Evolutionary conservation across 306 rosid species (phyloP), one percentile per base, ranked within the genome.

Genomic region (Trifolium repens): DNA sequence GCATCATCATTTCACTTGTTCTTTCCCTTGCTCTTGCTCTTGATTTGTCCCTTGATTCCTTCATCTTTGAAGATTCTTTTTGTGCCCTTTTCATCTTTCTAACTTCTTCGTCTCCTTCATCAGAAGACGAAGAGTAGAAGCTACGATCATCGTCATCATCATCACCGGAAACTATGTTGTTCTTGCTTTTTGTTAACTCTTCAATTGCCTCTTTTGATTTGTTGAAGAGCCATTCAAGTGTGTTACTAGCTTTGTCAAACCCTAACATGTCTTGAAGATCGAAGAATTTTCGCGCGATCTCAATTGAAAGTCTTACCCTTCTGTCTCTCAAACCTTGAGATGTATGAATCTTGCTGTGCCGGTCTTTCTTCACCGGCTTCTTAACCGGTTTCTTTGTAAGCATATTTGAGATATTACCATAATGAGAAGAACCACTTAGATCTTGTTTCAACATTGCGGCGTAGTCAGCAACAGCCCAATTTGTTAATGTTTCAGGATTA

Each of bases 211-310:
- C 82, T 62, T 78, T 84, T 5, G 98, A 90, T 80, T 89, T 89
- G 4, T 65, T 80, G 71, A 87, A 84, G 50, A 93, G 89, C 98
- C 98, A 93, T 15, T 93, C 98, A 7, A 93, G 86, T 73, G 98
- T 93, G 74, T 84, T 84, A 75, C 98, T 93, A 6, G 98, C 97
- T 77, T 87, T 93, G 86, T 93, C 97, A 77, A 88, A 88, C 84
- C 97, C 98, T 86, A 93, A 73, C 91, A 84, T 83, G 85, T 93
- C 98, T 76, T 93, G 98, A 67, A 93, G 97, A 81, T 91, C 93
- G 13, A 93, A 93, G 89, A 93, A 93, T 85, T 89, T 86, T 5
- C 93, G 72, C 8, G 98, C 90, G 0, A 91, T 88, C 19, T 88
- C 91, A 37, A 93, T 83, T 32, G 97, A 93, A 7, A 93, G 75